Evolutionary conservation across 139 green algal genomes (phyloP), one percentile per base, ranked within the genome.

Genomic region (Chlamydomonas urium): DNA sequence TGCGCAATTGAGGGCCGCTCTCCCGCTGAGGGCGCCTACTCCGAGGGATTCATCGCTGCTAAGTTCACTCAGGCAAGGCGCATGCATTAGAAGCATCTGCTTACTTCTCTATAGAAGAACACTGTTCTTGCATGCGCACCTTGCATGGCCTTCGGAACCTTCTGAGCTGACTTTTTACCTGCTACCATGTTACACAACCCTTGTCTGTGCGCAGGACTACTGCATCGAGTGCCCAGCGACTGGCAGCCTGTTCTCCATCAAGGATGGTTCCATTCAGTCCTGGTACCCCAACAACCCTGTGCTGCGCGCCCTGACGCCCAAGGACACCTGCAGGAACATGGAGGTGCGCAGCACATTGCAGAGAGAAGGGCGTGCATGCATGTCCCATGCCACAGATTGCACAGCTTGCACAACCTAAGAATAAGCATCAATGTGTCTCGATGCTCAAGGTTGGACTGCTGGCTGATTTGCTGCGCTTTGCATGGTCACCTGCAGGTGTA

Each of bases 271-370:
- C 48, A 92, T 98, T 53, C 63, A 88, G 47, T 81, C 81, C 23
- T 99, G 94, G 91, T 98, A 97, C 79, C 94, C 94, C 60, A 90
- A 83, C 78, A 98, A 98, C 80, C 71, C 85, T 1, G 89, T 97
- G 50, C 83, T 98, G 68, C 73, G 85, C 4, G 53, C 76, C 31
- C 74, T 98, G 2, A 97, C 93, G 21, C 93, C 93, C 23, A 32
- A 82, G 29, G 75, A 73, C 31, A 93, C 86, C 37, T 89, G 50
- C 76, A 74, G 87, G 4, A 67, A 57, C 0, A 62, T 89, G 82
- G 82, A 85, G 67, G 81, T 83, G n/a, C n/a, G n/a, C n/a, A n/a
- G n/a, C n/a, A n/a, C n/a, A n/a, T n/a, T n/a, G n/a, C n/a, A n/a
- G n/a, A n/a, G n/a, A n/a, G n/a, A n/a, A n/a, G n/a, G n/a, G n/a